Evolutionary conservation across 1,139 yeast genomes (phyloP), one percentile per base, ranked within the genome.

Genomic region (Suzukiozyma palmioleophila): DNA sequence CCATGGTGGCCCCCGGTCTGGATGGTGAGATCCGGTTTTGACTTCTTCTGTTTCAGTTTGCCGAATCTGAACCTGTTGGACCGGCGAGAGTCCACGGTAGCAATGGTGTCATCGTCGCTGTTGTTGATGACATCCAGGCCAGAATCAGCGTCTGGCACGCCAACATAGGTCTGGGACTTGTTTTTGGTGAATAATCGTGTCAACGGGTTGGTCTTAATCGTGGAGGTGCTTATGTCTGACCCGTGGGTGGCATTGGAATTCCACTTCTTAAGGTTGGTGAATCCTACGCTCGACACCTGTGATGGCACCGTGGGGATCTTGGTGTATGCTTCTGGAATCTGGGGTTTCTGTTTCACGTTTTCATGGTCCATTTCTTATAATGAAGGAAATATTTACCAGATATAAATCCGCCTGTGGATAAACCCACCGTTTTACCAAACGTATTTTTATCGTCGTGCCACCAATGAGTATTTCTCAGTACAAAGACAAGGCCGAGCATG

Each of bases 221-320:
- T 55, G 13, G 62, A 52, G 7, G 47, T 35, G 32, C 60, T 59
- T 2, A 48, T 24, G 12, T 52, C 50, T 3, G 69, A 61, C 2
- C 52, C 38, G 39, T 46, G 54, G 1, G 74, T 67, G 8, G 59
- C 46, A 40, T 64, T 62, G 7, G 74, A 67, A 28, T 53, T 51
- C 26, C 54, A 50, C 43, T 68, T 69, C 46, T 64, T 68, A 26
- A 69, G 47, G 37, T 56, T 69, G 39, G 57, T 67, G 48, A 69
- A 69, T 4, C 72, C 75, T 9, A 69, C 74, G 39, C 66, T 61
- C 2, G 72, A 64, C 3, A 67, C 57, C 37, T 60, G 68, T 14
- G 66, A 55, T 6, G 15, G 36, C 5, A 12, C 29, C 11, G 12
- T 12, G n/a, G 33, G 16, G 15, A n/a, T 31, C 33, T 9, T 31